Conservation (phyloP, 78 protist genomes). For the Monocercomonoides exilis region DNA sequence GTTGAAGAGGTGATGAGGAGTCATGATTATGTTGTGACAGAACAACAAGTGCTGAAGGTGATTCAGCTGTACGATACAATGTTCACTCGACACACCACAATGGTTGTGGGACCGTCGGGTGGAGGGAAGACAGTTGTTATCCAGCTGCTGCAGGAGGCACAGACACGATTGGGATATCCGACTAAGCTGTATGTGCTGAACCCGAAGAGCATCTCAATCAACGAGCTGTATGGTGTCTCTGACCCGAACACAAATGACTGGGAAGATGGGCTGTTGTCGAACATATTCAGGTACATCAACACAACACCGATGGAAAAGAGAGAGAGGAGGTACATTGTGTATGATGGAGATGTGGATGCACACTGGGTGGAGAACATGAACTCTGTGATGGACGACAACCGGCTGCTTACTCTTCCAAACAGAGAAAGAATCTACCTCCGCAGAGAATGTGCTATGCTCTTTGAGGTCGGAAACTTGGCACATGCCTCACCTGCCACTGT, state of each 20-base stretch:
- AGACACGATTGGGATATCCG: conserved; percentile 28
- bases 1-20: conserved; percentile 14
- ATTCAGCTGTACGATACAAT: conserved; percentile 80
- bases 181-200: conserved; percentile 56
- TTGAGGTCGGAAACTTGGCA: conserved; percentile 72
- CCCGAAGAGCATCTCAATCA: conserved; percentile 62
- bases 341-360: conserved; percentile 78
- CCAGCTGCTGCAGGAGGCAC: conserved; percentile 51
- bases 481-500: conserved; percentile 89
- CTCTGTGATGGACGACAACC: conserved; percentile 88
- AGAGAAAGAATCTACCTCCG: conserved; percentile 74
- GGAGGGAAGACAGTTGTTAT: conserved; percentile 78
- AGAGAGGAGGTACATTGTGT: conserved; percentile 58
- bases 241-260: conserved; percentile 79
- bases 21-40: not conserved
- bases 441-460: conserved; percentile 48
- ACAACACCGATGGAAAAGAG: conserved; percentile 26
- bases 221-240: conserved; percentile 78
- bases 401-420: conserved; percentile 79
- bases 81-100: conserved; percentile 73
- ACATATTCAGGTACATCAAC: conserved; percentile 67
- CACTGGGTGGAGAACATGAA: conserved; percentile 84
- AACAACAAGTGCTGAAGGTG: conserved; percentile 67
- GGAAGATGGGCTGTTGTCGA: conserved; percentile 79
- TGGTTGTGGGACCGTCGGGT: conserved; percentile 87